Evolutionary conservation across 2,329 filamentous ascomycete genomes (phyloP).

Genomic region (Pestalotiopsis sp.): DNA sequence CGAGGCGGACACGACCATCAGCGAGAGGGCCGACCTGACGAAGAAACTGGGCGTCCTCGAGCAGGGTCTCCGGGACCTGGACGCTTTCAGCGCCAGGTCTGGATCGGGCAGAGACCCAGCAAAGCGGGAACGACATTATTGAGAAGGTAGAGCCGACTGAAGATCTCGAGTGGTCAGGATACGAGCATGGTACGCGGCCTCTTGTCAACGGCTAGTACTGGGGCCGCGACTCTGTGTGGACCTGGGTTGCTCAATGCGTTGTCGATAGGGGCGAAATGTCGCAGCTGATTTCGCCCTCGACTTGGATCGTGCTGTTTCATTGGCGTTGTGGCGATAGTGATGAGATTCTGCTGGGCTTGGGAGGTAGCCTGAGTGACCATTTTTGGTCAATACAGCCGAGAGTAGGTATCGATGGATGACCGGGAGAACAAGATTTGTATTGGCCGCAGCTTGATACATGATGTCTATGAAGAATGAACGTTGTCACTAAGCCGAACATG

Average conservation of each 20-base stretch:
- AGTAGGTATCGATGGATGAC: neutral
- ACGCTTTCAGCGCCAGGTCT: constrained; percentile 21
- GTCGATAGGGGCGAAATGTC: neutral
- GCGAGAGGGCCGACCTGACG: constrained; percentile 17
- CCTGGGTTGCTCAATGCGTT: neutral
- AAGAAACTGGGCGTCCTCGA: constrained; percentile 24
- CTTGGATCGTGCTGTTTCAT: neutral
- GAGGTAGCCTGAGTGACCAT: neutral
- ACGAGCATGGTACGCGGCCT: neutral
- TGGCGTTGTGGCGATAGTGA: neutral
- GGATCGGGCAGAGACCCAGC: neutral
- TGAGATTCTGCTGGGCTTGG: neutral
- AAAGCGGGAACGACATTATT: no score
- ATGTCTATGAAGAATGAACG: neutral
- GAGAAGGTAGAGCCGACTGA: no score
- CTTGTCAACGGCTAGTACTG: neutral
- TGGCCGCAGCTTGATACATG: neutral
- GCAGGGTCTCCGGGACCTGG: constrained; percentile 23
- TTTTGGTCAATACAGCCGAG: neutral
- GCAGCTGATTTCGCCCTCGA: neutral
- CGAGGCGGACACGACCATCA: constrained; percentile 23
- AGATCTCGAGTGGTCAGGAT: neutral
- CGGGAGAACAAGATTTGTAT: neutral
- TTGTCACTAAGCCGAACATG: neutral
- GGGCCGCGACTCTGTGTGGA: neutral